Evolutionary conservation across 768 basidiomycete genomes (phyloP), one percentile per base, ranked within the genome.

Genomic region (Hericium coralloides): DNA sequence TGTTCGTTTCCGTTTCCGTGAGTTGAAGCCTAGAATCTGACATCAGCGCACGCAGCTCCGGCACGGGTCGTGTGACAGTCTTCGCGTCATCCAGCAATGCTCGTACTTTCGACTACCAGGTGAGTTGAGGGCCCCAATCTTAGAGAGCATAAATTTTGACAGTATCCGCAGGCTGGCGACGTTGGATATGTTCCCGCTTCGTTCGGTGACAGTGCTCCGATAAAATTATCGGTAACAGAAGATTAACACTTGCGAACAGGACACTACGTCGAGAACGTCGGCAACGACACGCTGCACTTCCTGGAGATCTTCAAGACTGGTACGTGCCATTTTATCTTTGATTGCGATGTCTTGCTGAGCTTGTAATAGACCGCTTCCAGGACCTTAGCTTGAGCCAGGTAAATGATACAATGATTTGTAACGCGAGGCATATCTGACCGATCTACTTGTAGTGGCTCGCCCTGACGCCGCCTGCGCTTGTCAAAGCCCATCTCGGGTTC

Each of bases 131-230:
- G 31, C 31, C 43, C 9, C 43, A 45, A 2, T 6, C n/a, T 9
- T 45, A 9, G 43, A 22, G 1, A 17, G 14, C 7, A 45, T 20
- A 45, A 15, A 12, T 45, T 17, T 12, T 22, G 22, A 45, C 43
- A 45, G 22, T 45, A 9, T 45, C 9, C 7, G 4, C 22, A 45
- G 74, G 72, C 77, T 51, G 84, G 84, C 15, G 85, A 85, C 61
- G 74, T 85, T 53, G 81, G 80, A 14, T 85, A 82, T 58, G 75
- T 84, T 39, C 83, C 83, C 18, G 76, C 80, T 7, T 73, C 79
- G 1, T 80, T 77, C 67, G 83, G 81, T 80, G 60, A 53, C 69
- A 26, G 18, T 22, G 14, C 7, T 4, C 18, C 26, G 10, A 31
- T 31, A 31, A 8, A 8, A 9, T 8, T 31, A 6, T 31, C 31